A percentile compares a stretch with the other conserved stretches of the same genome.
phyloP scores from a whole-genome alignment of 75 land plant species.

The Picea sitchensis region DNA sequence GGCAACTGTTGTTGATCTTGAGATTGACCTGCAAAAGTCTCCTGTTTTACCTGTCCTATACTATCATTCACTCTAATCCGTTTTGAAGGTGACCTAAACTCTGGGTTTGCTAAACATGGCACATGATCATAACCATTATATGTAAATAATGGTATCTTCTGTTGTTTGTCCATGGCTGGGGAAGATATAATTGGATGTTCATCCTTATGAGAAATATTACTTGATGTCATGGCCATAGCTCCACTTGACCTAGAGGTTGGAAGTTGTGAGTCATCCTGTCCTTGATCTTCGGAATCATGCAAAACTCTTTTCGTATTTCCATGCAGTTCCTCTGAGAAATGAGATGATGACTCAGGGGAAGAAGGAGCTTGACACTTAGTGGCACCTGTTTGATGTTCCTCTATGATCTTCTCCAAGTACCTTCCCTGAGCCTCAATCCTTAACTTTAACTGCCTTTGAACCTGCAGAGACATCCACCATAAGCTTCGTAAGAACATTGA shows the following conservation, averaged over 20 bases:
- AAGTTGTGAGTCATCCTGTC: not conserved
- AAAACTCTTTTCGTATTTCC: not conserved
- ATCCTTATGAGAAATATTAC: not conserved
- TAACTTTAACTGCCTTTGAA: constrained; percentile 10
- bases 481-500: not conserved
- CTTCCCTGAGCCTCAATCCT: constrained; percentile 11
- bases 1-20: no score
- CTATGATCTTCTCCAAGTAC: constrained; percentile 10
- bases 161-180: constrained; percentile 2
- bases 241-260: not conserved
- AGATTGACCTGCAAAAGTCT: not conserved
- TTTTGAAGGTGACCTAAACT: constrained; percentile 8
- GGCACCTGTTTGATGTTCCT: not conserved
- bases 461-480: not conserved
- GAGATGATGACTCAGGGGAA: constrained; percentile 5
- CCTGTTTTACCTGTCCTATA: constrained; percentile 1
- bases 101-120: not conserved
- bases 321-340: not conserved
- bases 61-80: constrained; percentile 1
- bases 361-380: not conserved
- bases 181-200: not conserved
- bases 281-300: not conserved
- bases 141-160: not conserved
- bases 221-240: not conserved
- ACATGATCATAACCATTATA: not conserved